Base-by-base conservation (phyloP, 441 rosid genomes). In the Gossypium davidsonii region DNA sequence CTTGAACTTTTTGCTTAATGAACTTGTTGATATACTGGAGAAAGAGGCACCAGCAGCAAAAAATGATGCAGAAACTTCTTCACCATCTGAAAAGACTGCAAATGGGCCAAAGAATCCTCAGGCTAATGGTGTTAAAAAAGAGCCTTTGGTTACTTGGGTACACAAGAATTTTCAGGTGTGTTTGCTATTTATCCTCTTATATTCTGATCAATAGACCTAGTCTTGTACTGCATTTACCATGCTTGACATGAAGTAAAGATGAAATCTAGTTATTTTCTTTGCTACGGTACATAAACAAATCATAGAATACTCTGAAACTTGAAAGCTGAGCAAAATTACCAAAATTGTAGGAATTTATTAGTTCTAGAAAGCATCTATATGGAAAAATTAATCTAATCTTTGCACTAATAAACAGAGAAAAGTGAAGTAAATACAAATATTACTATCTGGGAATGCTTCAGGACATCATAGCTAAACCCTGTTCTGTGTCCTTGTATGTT, bases 91-190 rank as follows among this genome's bases (percentile, higher is more conserved):
- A 63, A 93, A 88, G 86, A 80, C 57, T 77, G 85, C 92, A 58
- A 93, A 93, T 77, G 97, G 96, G 28, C 80, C 85, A 3, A 88
- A 82, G 68, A 83, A 68, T 80, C 80, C 71, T 63, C 88, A 44
- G 71, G 80, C 89, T 60, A 91, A 91, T 78, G 97, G 96, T 56
- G 79, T 82, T 63, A 78, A 76, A 17, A 91, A 89, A 80, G 98
- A 88, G 80, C 98, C 97, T 48, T 75, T 91, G 59, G 96, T 89
- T 56, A 93, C 98, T 2, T 93, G 97, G 98, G 98, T 93, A 37
- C 98, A 93, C 83, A 89, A 87, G 73, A 91, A 91, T 72, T 93
- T 93, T 79, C 98, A 93, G 96, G 98, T 88, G 76, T 75, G 62
- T 71, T 72, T 67, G 37, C 34, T 31, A n/a, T 4, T 20, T 39